These are phyloP conservation scores for Yamadazyma epiphylla DNA, from an alignment of 1,139 yeast genomes.

Conservation along the genomic window DNA sequence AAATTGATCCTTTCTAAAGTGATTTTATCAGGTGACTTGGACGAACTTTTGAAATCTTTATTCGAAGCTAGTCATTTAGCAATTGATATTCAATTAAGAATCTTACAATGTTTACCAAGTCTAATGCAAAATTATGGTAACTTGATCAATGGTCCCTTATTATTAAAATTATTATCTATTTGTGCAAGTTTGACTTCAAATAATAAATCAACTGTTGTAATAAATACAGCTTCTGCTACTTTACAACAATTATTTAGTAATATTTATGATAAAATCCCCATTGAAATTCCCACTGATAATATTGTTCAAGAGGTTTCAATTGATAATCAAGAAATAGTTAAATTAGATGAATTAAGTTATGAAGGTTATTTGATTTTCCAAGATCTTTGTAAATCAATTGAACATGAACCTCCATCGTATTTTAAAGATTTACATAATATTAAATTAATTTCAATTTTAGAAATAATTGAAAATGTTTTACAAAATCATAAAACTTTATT, in stretches of 20 bases:
- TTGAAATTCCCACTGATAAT: constrained; percentile 3
- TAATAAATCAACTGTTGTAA: constrained; percentile 70
- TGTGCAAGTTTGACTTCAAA: constrained; percentile 70
- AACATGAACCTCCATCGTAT: constrained; percentile 51
- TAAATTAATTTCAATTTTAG: constrained; percentile 70
- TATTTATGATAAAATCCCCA: constrained; percentile 60
- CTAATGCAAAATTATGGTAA: constrained; percentile 61
- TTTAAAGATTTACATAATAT: constrained; percentile 46
- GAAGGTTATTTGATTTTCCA: constrained; percentile 69
- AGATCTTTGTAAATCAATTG: constrained; percentile 70
- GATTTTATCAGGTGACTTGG: constrained; percentile 50
- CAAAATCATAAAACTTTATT: constrained; percentile 56
- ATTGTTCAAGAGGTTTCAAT: constrained; percentile 28
- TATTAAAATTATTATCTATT: constrained; percentile 59
- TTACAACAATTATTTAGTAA: constrained; percentile 78
- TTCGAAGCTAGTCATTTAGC: constrained; percentile 74
- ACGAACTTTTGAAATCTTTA: constrained; percentile 59
- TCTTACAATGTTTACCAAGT: constrained; percentile 80
- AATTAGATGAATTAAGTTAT: constrained; percentile 50
- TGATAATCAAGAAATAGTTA: constrained; percentile 40
- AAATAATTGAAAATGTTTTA: constrained; percentile 68
- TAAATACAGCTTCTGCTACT: constrained; percentile 93
- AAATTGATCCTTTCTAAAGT: constrained; percentile 47
- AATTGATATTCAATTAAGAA: constrained; percentile 78
- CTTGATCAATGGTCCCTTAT: constrained; percentile 50